Base-by-base conservation (phyloP, 495 filamentous ascomycete genomes). In the Paragyromitra xinjiangensis region DNA sequence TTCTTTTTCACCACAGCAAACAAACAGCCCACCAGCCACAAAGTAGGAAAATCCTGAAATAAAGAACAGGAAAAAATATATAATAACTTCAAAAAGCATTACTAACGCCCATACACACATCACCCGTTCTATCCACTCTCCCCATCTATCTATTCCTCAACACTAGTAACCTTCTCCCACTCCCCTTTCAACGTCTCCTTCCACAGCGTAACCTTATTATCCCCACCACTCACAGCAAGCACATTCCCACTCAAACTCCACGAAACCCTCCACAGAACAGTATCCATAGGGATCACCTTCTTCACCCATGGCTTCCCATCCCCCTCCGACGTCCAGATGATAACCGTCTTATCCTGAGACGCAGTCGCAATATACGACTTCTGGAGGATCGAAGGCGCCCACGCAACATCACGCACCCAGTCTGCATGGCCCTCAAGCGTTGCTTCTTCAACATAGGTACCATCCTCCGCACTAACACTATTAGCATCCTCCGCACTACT, bases 191-290 rank as follows among this genome's bases (percentile, higher is more conserved):
- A 83, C 79, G 92, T 91, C 86, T 95, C 92, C 86, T 92, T 94
- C 93, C 92, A 95, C 73, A 95, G 83, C 69, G 90, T 95, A 42
- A 98, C 94, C 85, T 95, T 94, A 85, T 99, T 99, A 86, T 99
- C 95, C n/a, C 91, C 93, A 6, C 92, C 92, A 80, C 90, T 92
- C 68, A 97, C 94, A 14, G 96, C 96, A 78, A 99, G 86, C 48
- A 98, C 95, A 85, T 99, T 99, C 24, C 96, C 96, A 85, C 93
- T 97, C 78, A 98, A 87, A 80, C 93, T 97, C 96, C 96, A 99
- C 86, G 93, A 97, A 14, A 97, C 95, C 48, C 95, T 89, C 96
- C 96, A 99, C 75, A 97, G 86, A 63, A 94, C 93, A 11, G 90
- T 89, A 9, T 97, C 95, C 76, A 99, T 96, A 72, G 90, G 88